phyloP scores from a whole-genome alignment of 2,329 filamentous ascomycete species.

The Ilyonectria destructans region DNA sequence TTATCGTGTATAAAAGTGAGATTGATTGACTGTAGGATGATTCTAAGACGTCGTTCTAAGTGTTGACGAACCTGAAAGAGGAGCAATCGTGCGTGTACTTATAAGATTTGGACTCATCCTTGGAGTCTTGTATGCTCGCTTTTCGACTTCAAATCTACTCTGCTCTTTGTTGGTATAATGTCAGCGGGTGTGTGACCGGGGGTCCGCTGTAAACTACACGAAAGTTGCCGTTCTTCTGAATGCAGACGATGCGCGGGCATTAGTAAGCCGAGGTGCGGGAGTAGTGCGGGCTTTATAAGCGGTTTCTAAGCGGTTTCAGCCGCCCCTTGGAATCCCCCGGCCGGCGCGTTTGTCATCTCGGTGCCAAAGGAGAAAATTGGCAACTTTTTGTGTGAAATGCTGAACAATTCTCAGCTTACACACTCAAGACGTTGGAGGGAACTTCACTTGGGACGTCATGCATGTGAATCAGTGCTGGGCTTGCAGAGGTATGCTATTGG shows the following conservation, averaged over 20 bases:
- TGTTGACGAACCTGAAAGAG: constrained; percentile 15
- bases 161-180: constrained; percentile 12
- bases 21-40: constrained; percentile 13
- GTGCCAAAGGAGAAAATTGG: constrained; percentile 13
- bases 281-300: constrained; percentile 16
- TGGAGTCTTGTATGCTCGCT: constrained; percentile 13
- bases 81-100: constrained; percentile 15
- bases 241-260: constrained; percentile 12
- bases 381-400: constrained; percentile 14
- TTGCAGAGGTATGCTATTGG: constrained; percentile 16
- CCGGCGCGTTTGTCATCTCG: constrained; percentile 13
- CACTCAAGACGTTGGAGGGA: constrained; percentile 15
- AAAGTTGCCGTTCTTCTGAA: constrained; percentile 15
- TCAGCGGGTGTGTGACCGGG: constrained; percentile 14
- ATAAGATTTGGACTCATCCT: constrained; percentile 12
- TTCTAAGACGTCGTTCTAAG: constrained; percentile 10
- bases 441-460: constrained; percentile 15
- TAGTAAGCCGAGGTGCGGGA: constrained; percentile 13
- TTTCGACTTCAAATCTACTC: constrained; percentile 11
- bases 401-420: constrained; percentile 15
- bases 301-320: neutral
- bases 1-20: constrained; percentile 12
- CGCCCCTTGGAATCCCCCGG: constrained; percentile 13
- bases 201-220: constrained; percentile 15
- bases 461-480: constrained; percentile 13